Evolutionary conservation across 208 protist genomes (phyloP).

Genomic region (Phytomonas serpens): DNA sequence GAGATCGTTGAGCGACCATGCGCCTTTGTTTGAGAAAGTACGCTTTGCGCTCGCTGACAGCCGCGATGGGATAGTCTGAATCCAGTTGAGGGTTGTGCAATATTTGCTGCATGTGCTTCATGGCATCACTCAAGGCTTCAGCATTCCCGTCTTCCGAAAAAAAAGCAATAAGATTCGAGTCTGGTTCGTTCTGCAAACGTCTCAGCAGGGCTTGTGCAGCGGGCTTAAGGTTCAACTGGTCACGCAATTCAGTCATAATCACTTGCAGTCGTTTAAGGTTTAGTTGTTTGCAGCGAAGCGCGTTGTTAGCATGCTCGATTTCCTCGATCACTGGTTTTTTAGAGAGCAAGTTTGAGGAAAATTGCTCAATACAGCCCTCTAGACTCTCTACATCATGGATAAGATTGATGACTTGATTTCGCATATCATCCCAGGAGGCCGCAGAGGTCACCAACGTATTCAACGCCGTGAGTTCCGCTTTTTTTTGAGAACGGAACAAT

Average conservation of each 20-base stretch:
- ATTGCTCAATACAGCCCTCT: conserved; percentile 64
- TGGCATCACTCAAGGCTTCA: conserved; percentile 17
- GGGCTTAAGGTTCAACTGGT: conserved; percentile 53
- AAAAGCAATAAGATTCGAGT: conserved; percentile 41
- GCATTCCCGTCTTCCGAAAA: conserved; percentile 68
- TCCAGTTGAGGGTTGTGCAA: conserved; percentile 58
- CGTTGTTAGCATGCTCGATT: conserved; percentile 84
- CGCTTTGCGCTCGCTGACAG: conserved; percentile 58
- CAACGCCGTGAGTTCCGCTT: conserved; percentile 61
- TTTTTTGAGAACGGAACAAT: conserved; percentile 61
- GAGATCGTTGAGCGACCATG: conserved; percentile 63
- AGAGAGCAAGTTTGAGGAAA: conserved; percentile 64
- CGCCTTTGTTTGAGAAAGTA: conserved; percentile 68
- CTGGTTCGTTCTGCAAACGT: conserved; percentile 30
- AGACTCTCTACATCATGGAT: conserved; percentile 65
- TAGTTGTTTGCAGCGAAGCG: conserved; percentile 62
- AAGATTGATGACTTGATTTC: conserved; percentile 44
- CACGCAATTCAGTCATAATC: conserved; percentile 48
- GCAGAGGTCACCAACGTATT: conserved; percentile 50
- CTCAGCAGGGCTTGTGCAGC: conserved; percentile 31
- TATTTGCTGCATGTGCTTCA: conserved; percentile 64
- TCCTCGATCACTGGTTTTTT: conserved; percentile 70
- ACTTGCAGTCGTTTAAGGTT: conserved; percentile 65
- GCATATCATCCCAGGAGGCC: conserved; percentile 38
- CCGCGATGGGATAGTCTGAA: conserved; percentile 74